phyloP scores from a whole-genome alignment of 306 rosid species.

The Myrica gale region DNA sequence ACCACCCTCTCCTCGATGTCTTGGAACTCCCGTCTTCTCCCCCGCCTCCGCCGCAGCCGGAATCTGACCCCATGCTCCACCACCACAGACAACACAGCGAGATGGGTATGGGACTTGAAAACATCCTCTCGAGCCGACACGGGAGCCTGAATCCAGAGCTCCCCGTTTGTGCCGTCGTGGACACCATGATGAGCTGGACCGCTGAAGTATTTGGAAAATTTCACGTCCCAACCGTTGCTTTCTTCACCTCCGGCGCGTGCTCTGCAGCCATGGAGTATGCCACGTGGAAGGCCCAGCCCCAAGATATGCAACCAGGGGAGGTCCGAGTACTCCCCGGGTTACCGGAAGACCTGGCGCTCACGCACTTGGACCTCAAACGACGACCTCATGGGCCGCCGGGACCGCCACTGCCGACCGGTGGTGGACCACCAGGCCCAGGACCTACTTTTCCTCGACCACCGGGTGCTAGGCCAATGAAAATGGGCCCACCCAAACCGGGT shows the following conservation, averaged over 20 bases:
- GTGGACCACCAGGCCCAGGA: not conserved
- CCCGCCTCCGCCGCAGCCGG: constrained; percentile 9
- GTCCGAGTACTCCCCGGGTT: constrained; percentile 48
- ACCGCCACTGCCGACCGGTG: not conserved
- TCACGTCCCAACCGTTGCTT: constrained; percentile 41
- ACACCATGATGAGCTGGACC: constrained; percentile 54
- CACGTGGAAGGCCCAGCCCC: constrained; percentile 45
- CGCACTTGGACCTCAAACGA: constrained; percentile 33
- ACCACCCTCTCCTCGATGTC: constrained; percentile 47
- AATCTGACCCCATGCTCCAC: constrained; percentile 9
- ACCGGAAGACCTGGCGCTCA: constrained; percentile 50
- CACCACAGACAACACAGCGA: constrained; percentile 14
- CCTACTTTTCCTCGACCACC: constrained; percentile 2
- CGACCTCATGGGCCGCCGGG: constrained; percentile 24
- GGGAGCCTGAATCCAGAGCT: constrained; percentile 9
- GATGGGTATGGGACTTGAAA: constrained; percentile 31
- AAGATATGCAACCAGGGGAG: constrained; percentile 45
- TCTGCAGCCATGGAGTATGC: constrained; percentile 55
- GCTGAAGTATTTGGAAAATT: constrained; percentile 37
- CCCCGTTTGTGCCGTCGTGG: constrained; percentile 56
- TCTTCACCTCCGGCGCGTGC: constrained; percentile 67
- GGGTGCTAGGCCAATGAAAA: constrained; percentile 1
- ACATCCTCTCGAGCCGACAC: constrained; percentile 25
- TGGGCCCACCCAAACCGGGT: constrained; percentile 41
- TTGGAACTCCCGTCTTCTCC: constrained; percentile 30